Conservation (phyloP, 2,329 filamentous ascomycete species). For the Colletotrichum agaves region DNA sequence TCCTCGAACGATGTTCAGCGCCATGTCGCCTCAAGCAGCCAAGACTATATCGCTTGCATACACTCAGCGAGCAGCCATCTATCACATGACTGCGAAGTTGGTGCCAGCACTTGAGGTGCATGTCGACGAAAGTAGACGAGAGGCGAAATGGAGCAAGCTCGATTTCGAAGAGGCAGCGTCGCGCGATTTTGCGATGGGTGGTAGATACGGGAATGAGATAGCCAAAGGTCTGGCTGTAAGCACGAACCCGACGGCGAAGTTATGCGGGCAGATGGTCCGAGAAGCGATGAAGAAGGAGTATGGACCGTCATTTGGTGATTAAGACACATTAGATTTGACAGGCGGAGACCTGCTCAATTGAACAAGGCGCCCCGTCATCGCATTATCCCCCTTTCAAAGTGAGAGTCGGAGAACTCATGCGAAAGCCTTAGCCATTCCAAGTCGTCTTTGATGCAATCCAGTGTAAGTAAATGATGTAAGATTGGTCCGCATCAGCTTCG, state of each 20-base stretch:
- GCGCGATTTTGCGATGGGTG: conserved; percentile 71
- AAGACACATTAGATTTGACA: not conserved
- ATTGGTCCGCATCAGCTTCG: too few relatives aligned
- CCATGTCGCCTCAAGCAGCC: conserved; percentile 72
- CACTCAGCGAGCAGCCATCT: conserved; percentile 76
- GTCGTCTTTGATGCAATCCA: conserved; percentile 38
- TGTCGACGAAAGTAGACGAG: conserved; percentile 52
- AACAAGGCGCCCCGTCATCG: not conserved
- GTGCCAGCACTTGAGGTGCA: conserved; percentile 49
- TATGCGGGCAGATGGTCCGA: conserved; percentile 75
- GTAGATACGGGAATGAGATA: conserved; percentile 72
- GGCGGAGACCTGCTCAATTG: conserved; percentile 8
- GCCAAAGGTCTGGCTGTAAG: conserved; percentile 72
- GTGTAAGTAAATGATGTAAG: not conserved
- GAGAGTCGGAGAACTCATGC: not conserved
- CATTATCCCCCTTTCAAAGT: not conserved
- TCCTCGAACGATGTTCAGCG: conserved; percentile 59
- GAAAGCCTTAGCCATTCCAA: conserved; percentile 36
- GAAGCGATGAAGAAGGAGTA: conserved; percentile 78
- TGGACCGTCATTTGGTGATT: conserved; percentile 57
- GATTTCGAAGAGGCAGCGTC: conserved; percentile 72
- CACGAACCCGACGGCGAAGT: conserved; percentile 75
- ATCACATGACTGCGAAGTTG: conserved; percentile 68
- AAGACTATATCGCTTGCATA: conserved; percentile 76
- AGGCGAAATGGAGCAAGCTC: conserved; percentile 61